Conservation (phyloP, 305 asterid species). For the Fraxinus floribunda region DNA sequence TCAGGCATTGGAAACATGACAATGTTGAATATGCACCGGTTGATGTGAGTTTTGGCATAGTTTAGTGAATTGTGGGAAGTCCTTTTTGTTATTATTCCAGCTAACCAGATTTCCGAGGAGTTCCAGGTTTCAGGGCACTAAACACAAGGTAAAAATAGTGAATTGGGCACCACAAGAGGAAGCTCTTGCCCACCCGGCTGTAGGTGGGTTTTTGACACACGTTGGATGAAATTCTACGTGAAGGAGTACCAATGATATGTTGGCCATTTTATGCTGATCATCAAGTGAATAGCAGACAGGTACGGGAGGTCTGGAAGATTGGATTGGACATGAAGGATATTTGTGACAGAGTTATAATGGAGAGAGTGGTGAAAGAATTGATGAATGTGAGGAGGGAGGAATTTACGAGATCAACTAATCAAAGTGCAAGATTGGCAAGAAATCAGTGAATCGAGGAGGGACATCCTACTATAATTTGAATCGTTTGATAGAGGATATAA, state of each 20-base stretch:
- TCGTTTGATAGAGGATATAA: conserved; percentile 28
- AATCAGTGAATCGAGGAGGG: conserved; percentile 26
- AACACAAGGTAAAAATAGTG: conserved; percentile 25
- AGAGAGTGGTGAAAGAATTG: conserved; percentile 30
- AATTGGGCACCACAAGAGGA: conserved; percentile 49
- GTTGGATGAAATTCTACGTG: conserved; percentile 46
- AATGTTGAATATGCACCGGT: conserved; percentile 18
- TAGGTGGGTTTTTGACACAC: conserved; percentile 43
- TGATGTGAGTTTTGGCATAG: conserved; percentile 43
- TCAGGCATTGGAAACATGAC: conserved; percentile 34
- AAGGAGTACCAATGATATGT: conserved; percentile 51
- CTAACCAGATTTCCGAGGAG: conserved; percentile 18
- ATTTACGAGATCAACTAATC: conserved; percentile 10
- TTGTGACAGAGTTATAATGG: conserved; percentile 25
- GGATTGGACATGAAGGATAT: conserved; percentile 46
- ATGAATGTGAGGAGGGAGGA: conserved; percentile 28
- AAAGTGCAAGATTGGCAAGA: conserved; percentile 26
- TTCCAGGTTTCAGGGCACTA: conserved; percentile 7
- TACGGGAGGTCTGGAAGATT: conserved; percentile 33
- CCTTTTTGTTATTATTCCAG: conserved; percentile 38
- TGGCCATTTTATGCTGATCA: conserved; percentile 48
- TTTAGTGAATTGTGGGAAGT: conserved; percentile 31
- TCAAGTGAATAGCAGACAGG: conserved; percentile 32
- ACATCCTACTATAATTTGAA: conserved; percentile 24
- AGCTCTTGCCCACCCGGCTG: conserved; percentile 34